Evolutionary conservation across 2,329 filamentous ascomycete genomes (phyloP).

Genomic region (Penicillium sp.): DNA sequence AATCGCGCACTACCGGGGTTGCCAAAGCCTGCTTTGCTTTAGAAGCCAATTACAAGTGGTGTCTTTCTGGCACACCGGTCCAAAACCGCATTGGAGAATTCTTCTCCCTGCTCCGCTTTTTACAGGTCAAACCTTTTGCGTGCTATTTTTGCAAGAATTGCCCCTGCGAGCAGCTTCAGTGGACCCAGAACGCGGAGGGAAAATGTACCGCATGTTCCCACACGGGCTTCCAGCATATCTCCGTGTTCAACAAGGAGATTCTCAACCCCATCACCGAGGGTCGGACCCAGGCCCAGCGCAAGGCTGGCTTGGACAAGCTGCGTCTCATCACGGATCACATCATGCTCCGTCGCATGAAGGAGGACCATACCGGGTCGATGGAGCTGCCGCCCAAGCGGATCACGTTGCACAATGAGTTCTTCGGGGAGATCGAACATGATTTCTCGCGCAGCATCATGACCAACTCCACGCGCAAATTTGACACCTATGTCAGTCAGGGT

Average conservation of each 20-base stretch:
- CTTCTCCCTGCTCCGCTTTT: constrained; percentile 89
- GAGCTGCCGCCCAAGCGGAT: constrained; percentile 95
- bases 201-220: constrained; percentile 71
- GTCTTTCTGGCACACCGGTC: constrained; percentile 88
- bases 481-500: constrained; percentile 92
- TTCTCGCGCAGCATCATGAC: constrained; percentile 96
- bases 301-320: constrained; percentile 75
- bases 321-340: constrained; percentile 87
- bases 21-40: constrained; percentile 94
- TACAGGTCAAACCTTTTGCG: constrained; percentile 84
- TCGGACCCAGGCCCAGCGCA: constrained; percentile 56
- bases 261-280: constrained; percentile 75
- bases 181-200: constrained; percentile 72
- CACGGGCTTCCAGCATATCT: constrained; percentile 66
- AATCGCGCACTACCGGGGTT: constrained; percentile 80
- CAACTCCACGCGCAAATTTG: constrained; percentile 82
- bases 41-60: constrained; percentile 89
- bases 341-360: constrained; percentile 94
- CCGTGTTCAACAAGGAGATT: constrained; percentile 91
- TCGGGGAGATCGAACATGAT: constrained; percentile 93
- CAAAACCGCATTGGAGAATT: constrained; percentile 98
- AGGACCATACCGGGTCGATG: constrained; percentile 91
- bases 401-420: constrained; percentile 90
- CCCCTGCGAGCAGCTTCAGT: constrained; percentile 77
- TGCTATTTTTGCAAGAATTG: constrained; percentile 94